These are phyloP conservation scores for Lactarius quietus DNA, from an alignment of 768 basidiomycete genomes.

Conservation along the genomic window DNA sequence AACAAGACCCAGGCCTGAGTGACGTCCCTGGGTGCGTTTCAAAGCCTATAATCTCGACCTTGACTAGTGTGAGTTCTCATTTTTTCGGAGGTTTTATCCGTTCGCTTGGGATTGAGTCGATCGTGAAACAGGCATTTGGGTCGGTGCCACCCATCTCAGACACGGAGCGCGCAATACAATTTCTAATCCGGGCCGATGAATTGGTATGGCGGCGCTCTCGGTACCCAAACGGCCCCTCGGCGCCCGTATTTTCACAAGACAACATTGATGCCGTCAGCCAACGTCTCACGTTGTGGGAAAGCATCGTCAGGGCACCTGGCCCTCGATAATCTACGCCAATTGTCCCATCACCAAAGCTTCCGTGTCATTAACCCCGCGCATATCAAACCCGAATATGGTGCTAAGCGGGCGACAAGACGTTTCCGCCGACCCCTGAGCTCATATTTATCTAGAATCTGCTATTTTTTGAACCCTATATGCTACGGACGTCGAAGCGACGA, in stretches of 20 bases:
- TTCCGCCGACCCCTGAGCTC: slow-evolving; percentile 7
- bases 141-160: slow-evolving; percentile 4
- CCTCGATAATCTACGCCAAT: slow-evolving; percentile 1
- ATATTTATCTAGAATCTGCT: background rate
- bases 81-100: background rate
- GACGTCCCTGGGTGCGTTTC: slow-evolving; percentile 6
- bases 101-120: background rate
- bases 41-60: background rate
- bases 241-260: slow-evolving; percentile 20
- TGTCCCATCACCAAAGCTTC: background rate
- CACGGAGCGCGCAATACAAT: slow-evolving; percentile 22
- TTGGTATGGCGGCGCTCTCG: slow-evolving; percentile 26
- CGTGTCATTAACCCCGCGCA: background rate
- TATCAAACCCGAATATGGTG: background rate
- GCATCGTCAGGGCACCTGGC: slow-evolving; percentile 22
- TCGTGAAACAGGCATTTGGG: slow-evolving; percentile 15
- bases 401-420: background rate
- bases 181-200: slow-evolving; percentile 24
- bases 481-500: background rate
- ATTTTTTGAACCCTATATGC: background rate
- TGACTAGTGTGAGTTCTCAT: slow-evolving; percentile 5
- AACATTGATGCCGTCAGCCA: slow-evolving; percentile 22
- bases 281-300: slow-evolving; percentile 27
- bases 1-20: background rate
- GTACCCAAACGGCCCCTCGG: slow-evolving; percentile 17